Percentiles rank a stretch among this genome's conserved stretches.
These are phyloP conservation scores for Phoma sp. DNA, from an alignment of 2,329 filamentous ascomycete species.

Conservation along the genomic window DNA sequence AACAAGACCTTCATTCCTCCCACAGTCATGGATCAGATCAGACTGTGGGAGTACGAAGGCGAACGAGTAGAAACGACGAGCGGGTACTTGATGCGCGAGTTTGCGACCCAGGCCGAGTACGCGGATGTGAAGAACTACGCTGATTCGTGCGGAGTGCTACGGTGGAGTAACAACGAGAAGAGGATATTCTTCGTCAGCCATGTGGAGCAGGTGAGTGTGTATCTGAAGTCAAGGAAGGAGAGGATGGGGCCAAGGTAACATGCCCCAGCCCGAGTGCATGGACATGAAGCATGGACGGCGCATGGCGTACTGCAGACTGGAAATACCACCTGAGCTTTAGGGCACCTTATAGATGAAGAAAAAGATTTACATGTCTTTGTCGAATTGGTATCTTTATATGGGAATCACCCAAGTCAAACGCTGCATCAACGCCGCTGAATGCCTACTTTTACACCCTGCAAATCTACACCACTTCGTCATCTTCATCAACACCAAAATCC, in stretches of 20 bases:
- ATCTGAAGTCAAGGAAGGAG: constrained; percentile 68
- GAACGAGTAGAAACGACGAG: constrained; percentile 86
- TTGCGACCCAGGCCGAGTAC: constrained; percentile 75
- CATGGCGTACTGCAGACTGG: background rate
- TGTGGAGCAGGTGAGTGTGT: constrained; percentile 86
- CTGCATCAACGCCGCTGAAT: constrained; percentile 3
- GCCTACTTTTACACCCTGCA: background rate
- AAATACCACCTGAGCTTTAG: background rate
- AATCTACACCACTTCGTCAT: constrained; percentile 11
- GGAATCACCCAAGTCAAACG: background rate
- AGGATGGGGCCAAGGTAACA: constrained; percentile 29
- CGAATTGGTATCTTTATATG: constrained; percentile 11
- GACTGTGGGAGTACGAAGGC: constrained; percentile 96
- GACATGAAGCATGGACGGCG: background rate
- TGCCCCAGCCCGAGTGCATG: background rate
- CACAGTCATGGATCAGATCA: constrained; percentile 96
- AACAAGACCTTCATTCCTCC: constrained; percentile 82
- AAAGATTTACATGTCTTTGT: background rate
- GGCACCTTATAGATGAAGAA: background rate
- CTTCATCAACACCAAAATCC: background rate
- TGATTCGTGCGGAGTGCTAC: constrained; percentile 86
- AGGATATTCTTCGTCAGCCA: constrained; percentile 91
- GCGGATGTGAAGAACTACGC: constrained; percentile 76
- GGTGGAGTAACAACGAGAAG: constrained; percentile 82
- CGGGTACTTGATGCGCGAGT: constrained; percentile 91